Base-by-base conservation (phyloP, 371 early-diverging fungal species). In the Batkoa obscura region DNA sequence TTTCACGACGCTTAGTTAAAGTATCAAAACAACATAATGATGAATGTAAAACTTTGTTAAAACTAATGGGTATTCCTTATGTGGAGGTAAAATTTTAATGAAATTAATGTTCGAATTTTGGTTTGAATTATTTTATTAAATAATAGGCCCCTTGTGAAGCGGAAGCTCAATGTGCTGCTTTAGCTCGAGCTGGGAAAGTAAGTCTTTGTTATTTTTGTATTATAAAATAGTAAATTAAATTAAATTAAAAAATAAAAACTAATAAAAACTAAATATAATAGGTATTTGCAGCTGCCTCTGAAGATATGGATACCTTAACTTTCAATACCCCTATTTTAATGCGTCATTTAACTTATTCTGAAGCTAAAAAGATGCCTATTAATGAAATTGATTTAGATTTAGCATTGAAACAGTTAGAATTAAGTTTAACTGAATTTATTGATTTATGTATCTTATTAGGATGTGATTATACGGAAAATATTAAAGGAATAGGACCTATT, bases 301-400 rank as follows among this genome's bases (percentile, higher is more conserved):
- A 99, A 66, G 99, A 99, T 73, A 99, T 99, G 99, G 99, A 99
- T 67, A 95, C 98, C 0, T 71, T 99, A 54, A 90, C 97, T 2
- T 99, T 99, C 70, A 84, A 83, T 3, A 66, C 96, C 1, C 94
- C 95, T 1, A 73, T 92, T 13, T 72, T 99, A 23, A 60, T 99
- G 45, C 84, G 99, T 17, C 97, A 99, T 64, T 71, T 99, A 64
- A 95, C 94, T 0, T 90, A 90, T 60, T 82, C 92, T 45, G 91
- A 98, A 60, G 76, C 80, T 35, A 85, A 90, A 55, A 98, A 97
- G 65, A 66, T 85, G 74, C 90, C 93, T 6, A 91, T 99, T 62
- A 75, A 74, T 39, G 99, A 99, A 68, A 82, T 98, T 45, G 76
- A 83, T 52, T 67, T 94, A 9, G 74, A 81, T 10, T 84, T 81